Evolutionary conservation across 23 red algal genomes (phyloP).

Genomic region (Agarophyton chilense): DNA sequence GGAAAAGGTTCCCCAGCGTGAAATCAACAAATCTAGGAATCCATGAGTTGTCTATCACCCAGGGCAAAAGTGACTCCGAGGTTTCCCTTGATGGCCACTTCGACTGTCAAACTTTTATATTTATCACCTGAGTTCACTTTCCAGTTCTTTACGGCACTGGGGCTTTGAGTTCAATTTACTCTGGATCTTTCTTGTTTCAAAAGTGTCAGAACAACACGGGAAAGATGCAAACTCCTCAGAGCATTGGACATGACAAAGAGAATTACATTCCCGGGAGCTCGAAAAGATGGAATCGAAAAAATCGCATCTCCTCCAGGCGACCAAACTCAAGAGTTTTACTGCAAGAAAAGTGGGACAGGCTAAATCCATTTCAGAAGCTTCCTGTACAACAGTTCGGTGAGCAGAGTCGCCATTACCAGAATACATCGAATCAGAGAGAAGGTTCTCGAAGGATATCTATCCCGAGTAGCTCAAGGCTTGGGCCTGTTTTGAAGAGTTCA

Average conservation of each 20-base stretch:
- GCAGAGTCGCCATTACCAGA: not conserved
- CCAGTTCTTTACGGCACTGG: too few relatives aligned
- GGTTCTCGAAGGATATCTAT: not conserved
- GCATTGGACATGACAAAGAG: not conserved
- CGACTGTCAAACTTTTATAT: not conserved
- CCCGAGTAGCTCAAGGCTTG: not conserved
- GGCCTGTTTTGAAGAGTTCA: not conserved
- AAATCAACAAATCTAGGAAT: too few relatives aligned
- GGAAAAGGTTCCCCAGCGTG: too few relatives aligned
- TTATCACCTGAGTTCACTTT: too few relatives aligned
- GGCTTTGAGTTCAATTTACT: too few relatives aligned
- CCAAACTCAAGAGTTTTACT: not conserved
- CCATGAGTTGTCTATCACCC: too few relatives aligned
- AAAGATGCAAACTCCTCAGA: not conserved
- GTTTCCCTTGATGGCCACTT: not conserved
- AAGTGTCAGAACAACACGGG: not conserved
- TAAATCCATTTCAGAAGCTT: constrained; percentile 2
- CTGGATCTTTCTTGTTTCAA: too few relatives aligned
- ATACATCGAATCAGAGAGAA: not conserved
- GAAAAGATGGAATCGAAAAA: not conserved
- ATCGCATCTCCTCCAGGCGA: not conserved
- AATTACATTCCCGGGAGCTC: not conserved
- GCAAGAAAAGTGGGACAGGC: constrained; percentile 1
- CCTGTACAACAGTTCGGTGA: not conserved
- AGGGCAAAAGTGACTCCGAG: not conserved